Conservation (phyloP, 352 stramenopile species). For the Globisporangium paroecandrum region DNA sequence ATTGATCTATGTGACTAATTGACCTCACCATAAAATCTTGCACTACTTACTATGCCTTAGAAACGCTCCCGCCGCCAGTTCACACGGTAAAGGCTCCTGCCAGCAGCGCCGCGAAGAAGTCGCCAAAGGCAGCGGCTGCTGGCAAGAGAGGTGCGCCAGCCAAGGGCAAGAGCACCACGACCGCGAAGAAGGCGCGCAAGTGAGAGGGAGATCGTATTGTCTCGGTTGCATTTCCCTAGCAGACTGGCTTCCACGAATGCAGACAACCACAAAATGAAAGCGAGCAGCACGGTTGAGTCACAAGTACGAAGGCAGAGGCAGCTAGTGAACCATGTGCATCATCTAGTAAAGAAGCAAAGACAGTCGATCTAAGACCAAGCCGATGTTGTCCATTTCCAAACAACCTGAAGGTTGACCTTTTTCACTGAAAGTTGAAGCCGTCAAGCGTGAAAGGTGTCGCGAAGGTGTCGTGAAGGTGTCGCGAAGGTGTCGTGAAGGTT, state of each 20-base stretch:
- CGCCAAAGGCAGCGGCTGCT: not conserved
- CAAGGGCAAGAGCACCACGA: slow-evolving; percentile 8
- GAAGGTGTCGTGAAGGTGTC: too few species aligned
- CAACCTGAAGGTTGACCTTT: not conserved
- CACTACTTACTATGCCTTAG: slow-evolving; percentile 17
- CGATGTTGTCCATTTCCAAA: not conserved
- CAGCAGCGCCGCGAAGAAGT: slow-evolving; percentile 26
- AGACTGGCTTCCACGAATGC: not conserved
- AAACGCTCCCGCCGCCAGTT: slow-evolving; percentile 46
- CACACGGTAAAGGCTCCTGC: slow-evolving; percentile 8
- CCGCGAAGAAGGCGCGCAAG: slow-evolving; percentile 14
- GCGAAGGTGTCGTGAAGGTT: not conserved
- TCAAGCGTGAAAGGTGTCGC: not conserved
- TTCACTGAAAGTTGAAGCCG: not conserved
- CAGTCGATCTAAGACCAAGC: not conserved
- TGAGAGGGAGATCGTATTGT: not conserved
- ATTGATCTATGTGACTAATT: not conserved
- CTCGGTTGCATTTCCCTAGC: not conserved
- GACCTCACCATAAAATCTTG: too few species aligned
- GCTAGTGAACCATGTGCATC: not conserved
- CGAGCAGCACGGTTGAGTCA: not conserved
- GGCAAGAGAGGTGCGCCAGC: slow-evolving; percentile 5
- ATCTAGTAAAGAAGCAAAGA: not conserved
- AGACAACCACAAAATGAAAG: not conserved
- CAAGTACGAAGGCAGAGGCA: not conserved